Conservation (phyloP, 2,329 filamentous ascomycete genomes). For the Cladosporium colombiae region DNA sequence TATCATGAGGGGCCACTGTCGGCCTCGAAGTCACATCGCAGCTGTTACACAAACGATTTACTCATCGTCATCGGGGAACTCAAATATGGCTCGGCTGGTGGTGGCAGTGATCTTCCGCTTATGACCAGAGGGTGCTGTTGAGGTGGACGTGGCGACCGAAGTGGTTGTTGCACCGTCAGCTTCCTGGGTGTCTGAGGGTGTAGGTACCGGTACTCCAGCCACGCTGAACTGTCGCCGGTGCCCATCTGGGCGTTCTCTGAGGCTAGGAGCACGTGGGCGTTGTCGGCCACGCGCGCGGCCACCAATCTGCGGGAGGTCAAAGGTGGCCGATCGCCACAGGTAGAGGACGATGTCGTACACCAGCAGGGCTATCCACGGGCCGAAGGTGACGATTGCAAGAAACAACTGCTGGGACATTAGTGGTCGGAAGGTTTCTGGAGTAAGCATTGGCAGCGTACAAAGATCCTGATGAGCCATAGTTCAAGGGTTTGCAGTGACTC, state of each 20-base stretch:
- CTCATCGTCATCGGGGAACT: constrained; percentile 17
- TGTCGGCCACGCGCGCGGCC: constrained; percentile 61
- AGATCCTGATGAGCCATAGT: constrained; percentile 62
- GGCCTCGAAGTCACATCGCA: neutral
- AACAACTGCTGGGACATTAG: constrained; percentile 51
- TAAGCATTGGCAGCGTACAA: constrained; percentile 51
- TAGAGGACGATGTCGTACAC: constrained; percentile 66
- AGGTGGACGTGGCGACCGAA: neutral
- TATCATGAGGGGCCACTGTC: neutral
- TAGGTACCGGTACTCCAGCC: constrained; percentile 29
- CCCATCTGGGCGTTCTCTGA: constrained; percentile 59
- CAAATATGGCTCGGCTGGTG: constrained; percentile 16
- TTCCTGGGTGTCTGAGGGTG: constrained; percentile 20
- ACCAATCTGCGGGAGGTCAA: constrained; percentile 62
- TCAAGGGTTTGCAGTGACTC: constrained; percentile 59
- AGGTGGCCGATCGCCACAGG: constrained; percentile 57
- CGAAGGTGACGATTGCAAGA: constrained; percentile 61
- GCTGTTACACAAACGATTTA: neutral
- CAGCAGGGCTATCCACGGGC: constrained; percentile 63
- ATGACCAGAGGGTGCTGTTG: constrained; percentile 4
- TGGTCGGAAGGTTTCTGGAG: constrained; percentile 6
- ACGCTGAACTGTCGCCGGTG: constrained; percentile 48
- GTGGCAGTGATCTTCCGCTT: constrained; percentile 17
- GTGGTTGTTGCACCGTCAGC: neutral
- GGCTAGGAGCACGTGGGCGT: constrained; percentile 62